Base-by-base conservation (phyloP, 768 basidiomycete species). In the Suillus hirtellus region DNA sequence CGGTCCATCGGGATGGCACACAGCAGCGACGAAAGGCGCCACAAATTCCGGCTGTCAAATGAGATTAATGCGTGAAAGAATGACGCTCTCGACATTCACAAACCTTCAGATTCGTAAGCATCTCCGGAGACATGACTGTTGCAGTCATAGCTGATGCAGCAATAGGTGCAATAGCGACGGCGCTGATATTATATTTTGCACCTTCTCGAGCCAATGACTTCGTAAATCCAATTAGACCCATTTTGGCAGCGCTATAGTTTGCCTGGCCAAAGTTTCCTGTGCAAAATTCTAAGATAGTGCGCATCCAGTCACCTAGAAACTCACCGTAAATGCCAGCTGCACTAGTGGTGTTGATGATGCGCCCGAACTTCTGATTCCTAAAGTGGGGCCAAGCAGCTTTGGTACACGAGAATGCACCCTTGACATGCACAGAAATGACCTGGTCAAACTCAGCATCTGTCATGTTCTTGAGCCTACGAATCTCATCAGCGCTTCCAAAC, bases 61-160 rank as follows among this genome's bases (percentile, higher is more conserved):
- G 35, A 17, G 35, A 59, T 46, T 17, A 47, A 54, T 61, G 54
- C 21, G 40, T 35, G 31, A 43, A 27, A 15, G 46, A 31, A 61
- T 21, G 21, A 27, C 6, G 10, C 21, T 3, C 52, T 27, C 60
- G 8, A 52, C 58, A 10, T 52, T 27, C 35, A 58, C 68, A 12
- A 73, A 90, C 90, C 74, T 89, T 89, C 46, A 97, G 78, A 70
- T 92, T 90, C n/a, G 84, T 89, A 61, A 99, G 85, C 85, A 97
- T 88, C 62, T 98, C 96, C 21, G 91, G 89, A 10, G 96, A 92
- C 91, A 98, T 93, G 68, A 96, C 81, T 0, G 95, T 97, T 70
- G 89, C 95, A 3, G 95, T 97, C 96, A 99, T 99, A 3, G 86
- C 85, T 3, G 95, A 96, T 0, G 96, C 96, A n/a, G 96, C 96